These are phyloP conservation scores for Conticribra weissflogii DNA, from an alignment of 108 stramenopile genomes.

Conservation along the genomic window DNA sequence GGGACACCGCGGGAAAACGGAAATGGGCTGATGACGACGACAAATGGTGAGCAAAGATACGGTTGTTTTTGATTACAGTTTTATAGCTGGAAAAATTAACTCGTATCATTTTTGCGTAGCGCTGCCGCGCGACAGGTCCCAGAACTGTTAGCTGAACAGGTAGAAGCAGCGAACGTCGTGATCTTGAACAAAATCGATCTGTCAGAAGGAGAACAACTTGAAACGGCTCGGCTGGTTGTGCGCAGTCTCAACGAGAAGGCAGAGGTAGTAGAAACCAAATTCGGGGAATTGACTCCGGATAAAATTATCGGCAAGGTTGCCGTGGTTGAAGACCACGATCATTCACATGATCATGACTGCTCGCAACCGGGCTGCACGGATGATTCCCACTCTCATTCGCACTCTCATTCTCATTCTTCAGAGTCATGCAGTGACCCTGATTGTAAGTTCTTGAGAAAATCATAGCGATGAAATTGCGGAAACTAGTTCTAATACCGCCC, in stretches of 20 bases:
- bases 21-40: constrained; percentile 60
- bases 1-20: constrained; percentile 55
- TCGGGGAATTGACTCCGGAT: constrained; percentile 67
- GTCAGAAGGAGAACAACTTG: constrained; percentile 52
- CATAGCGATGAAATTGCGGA: no score
- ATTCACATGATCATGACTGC: constrained; percentile 21
- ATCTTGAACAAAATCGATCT: constrained; percentile 92
- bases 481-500: no score
- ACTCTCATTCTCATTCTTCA: constrained; percentile 36
- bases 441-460: constrained; percentile 46
- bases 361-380: constrained; percentile 27
- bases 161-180: constrained; percentile 90
- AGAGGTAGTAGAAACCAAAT: constrained; percentile 42
- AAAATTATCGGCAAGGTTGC: constrained; percentile 34
- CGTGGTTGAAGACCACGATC: constrained; percentile 8
- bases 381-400: constrained; percentile 23
- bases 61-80: not conserved
- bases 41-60: constrained; percentile 47
- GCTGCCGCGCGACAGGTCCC: constrained; percentile 64
- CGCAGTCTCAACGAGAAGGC: constrained; percentile 81
- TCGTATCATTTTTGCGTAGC: no score
- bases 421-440: constrained; percentile 38
- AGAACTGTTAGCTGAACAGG: constrained; percentile 88
- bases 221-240: constrained; percentile 59
- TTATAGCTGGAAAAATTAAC: not conserved